Conservation (phyloP, 2,329 filamentous ascomycete genomes). For the Podosphaera leucotricha region DNA sequence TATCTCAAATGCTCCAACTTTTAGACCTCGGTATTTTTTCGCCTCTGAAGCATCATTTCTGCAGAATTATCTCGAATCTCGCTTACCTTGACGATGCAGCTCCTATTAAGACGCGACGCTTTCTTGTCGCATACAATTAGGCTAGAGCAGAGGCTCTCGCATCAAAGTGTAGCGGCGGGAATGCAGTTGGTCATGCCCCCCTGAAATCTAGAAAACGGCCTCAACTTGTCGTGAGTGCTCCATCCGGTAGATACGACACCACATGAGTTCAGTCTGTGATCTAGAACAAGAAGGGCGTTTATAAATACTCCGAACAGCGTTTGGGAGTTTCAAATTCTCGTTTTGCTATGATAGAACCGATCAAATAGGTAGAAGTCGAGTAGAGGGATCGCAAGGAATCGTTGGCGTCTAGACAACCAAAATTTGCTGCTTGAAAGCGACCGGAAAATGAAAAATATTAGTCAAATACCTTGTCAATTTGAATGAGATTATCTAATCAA, state of each 20-base stretch:
- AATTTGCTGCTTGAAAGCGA: no score
- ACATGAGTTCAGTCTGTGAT: neutral
- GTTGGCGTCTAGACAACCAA: no score
- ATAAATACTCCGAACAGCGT: neutral
- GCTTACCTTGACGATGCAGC: no score
- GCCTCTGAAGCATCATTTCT: no score
- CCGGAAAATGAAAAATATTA: no score
- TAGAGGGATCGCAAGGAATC: no score
- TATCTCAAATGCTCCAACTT: no score
- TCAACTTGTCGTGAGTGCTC: neutral
- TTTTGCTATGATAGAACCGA: neutral
- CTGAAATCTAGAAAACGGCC: neutral
- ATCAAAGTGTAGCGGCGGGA: neutral
- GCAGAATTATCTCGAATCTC: no score
- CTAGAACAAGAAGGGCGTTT: neutral
- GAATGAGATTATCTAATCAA: no score
- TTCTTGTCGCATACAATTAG: neutral
- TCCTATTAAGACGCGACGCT: neutral
- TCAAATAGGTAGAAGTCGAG: neutral
- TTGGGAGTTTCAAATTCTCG: neutral
- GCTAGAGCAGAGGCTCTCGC: neutral
- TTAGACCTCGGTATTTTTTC: no score
- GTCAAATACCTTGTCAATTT: no score
- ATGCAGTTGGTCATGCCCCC: neutral
- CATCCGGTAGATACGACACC: no score